phyloP scores from a whole-genome alignment of 2,329 filamentous ascomycete genomes.

The Aureobasidium mangrovei region DNA sequence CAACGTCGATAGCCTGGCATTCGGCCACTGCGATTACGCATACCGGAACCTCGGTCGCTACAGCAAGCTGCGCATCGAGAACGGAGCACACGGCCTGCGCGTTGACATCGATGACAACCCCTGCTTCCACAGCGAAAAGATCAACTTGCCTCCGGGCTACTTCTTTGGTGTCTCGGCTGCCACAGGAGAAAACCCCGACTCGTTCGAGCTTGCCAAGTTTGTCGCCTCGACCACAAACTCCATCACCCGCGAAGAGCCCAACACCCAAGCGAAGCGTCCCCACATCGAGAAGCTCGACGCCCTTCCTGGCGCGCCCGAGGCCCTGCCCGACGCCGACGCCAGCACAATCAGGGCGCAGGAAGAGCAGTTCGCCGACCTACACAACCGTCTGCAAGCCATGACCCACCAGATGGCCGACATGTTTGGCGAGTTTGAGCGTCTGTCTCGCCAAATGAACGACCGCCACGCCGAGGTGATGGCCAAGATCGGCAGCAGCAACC shows the following conservation, averaged over 20 bases:
- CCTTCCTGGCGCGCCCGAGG: conserved; percentile 35
- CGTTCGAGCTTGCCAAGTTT: conserved; percentile 87
- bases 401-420: conserved; percentile 60
- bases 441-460: conserved; percentile 45
- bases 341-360: conserved; percentile 34
- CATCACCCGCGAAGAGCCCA: conserved; percentile 23
- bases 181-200: conserved; percentile 85
- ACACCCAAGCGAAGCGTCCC: conserved; percentile 25
- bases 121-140: conserved; percentile 75
- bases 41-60: conserved; percentile 89
- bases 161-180: conserved; percentile 80
- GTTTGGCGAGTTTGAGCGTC: conserved; percentile 47
- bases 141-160: conserved; percentile 70
- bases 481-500: neutral
- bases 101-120: conserved; percentile 70
- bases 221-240: conserved; percentile 49
- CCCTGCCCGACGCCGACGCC: conserved; percentile 29
- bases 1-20: conserved; percentile 75
- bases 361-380: conserved; percentile 71
- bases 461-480: conserved; percentile 46
- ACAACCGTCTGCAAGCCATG: conserved; percentile 69
- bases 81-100: conserved; percentile 54
- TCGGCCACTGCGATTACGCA: conserved; percentile 81
- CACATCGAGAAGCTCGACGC: conserved; percentile 23
- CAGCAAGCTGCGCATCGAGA: conserved; percentile 68